Base-by-base conservation (phyloP, 2,329 filamentous ascomycete genomes). In the Neonectria magnoliae region DNA sequence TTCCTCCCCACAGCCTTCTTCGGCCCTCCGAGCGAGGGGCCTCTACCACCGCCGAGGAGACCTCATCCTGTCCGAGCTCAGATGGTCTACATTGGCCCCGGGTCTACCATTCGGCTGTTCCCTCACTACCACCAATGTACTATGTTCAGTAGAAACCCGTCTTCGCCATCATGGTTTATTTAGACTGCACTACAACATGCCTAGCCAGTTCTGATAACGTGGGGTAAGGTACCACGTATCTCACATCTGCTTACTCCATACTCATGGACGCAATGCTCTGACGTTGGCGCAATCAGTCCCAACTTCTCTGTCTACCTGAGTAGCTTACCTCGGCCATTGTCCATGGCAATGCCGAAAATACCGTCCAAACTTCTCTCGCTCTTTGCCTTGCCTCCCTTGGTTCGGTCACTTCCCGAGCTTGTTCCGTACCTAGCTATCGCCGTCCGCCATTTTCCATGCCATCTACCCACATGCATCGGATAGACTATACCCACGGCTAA, bases 341-440 rank as follows among this genome's bases (percentile, higher is more conserved):
- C 41, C 41, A 31, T n/a, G 36, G 44, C 57, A 22, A 59, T 71
- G 42, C 68, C 68, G 60, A 69, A 48, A 62, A 59, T 33, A n/a
- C 16, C 14, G 27, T 10, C 48, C 33, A 20, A 33, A 14, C 53
- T 33, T 29, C 33, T 29, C n/a, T 54, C 38, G 52, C 50, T 56
- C 51, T 57, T 33, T 48, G 20, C 20, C 14, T 44, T 29, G 18
- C 33, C 27, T 51, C 36, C 25, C 52, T 29, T 55, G 44, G 31
- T 57, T 73, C 68, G 69, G 64, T 31, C 57, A 66, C 56, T 65
- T 69, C 63, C 69, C 71, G 71, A 73, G 60, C 52, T 54, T 27
- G 48, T 52, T 54, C 20, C 25, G 29, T 60, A 41, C 44, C 31
- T 11, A 53, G n/a, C 25, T 45, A 55, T 25, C 52, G 25, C 20